Percentiles rank a stretch among this genome's conserved stretches.
Evolutionary conservation across 2,329 filamentous ascomycete species (phyloP).

Genomic region (Trichoderma sp.): DNA sequence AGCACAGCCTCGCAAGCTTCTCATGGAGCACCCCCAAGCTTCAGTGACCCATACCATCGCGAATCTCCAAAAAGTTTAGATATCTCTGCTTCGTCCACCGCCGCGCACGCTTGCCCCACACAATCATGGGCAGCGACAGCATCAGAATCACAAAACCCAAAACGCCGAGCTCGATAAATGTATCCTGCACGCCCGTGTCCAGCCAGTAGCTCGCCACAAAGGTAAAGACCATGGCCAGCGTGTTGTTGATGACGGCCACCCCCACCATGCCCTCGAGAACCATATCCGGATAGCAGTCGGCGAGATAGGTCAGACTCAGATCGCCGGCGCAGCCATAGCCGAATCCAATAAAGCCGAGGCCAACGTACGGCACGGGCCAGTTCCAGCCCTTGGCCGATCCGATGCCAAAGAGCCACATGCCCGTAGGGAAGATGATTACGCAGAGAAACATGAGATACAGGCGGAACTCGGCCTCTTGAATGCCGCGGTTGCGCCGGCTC

Average conservation of each 20-base stretch:
- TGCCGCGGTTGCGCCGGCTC: constrained; percentile 55
- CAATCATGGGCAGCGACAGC: constrained; percentile 57
- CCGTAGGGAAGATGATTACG: constrained; percentile 54
- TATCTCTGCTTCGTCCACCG: constrained; percentile 53
- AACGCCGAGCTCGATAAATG: constrained; percentile 57
- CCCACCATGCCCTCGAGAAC: constrained; percentile 63
- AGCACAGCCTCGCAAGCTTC: neutral
- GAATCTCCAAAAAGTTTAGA: constrained; percentile 51
- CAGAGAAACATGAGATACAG: constrained; percentile 56
- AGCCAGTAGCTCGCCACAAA: constrained; percentile 57
- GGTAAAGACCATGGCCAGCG: constrained; percentile 57
- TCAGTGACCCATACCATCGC: constrained; percentile 46
- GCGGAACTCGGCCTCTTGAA: constrained; percentile 60
- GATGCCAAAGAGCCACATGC: constrained; percentile 58
- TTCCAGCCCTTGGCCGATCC: constrained; percentile 54
- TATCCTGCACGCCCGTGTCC: constrained; percentile 49
- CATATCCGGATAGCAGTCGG: constrained; percentile 61
- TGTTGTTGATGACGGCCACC: constrained; percentile 61
- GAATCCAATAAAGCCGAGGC: constrained; percentile 61
- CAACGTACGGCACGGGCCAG: constrained; percentile 59
- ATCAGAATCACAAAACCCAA: constrained; percentile 56
- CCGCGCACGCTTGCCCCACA: constrained; percentile 55
- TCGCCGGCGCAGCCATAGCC: constrained; percentile 63
- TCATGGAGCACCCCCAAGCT: too few relatives aligned
- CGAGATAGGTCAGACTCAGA: constrained; percentile 58